Base-by-base conservation (phyloP, 805 yeast genomes). In the Wickerhamiella kurtzmanii region DNA sequence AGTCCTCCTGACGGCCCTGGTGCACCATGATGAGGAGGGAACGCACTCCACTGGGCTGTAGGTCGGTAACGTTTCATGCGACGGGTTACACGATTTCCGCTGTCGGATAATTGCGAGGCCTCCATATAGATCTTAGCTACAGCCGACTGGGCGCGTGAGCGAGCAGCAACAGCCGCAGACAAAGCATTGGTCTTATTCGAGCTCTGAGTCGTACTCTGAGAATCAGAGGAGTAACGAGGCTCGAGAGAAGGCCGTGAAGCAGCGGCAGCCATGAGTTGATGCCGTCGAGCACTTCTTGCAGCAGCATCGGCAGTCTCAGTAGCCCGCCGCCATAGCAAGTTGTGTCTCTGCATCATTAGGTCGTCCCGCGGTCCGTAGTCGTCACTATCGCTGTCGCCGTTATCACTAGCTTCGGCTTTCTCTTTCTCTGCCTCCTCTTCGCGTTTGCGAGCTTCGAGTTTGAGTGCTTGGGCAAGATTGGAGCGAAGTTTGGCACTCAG, bases 151-250 rank as follows among this genome's bases (percentile, higher is more conserved):
- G 50, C 52, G 22, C 52, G 48, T 19, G 48, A 42, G 13, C 51
- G 49, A 2, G 59, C 59, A 2, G 47, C 47, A 36, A 45, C 43
- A 15, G 57, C 57, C 3, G 57, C 59, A 6, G 46, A 44, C 28
- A 49, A 37, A 6, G 57, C 57, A 35, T 28, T 46, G 39, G 45
- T 43, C 32, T 45, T 44, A 25, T 43, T 43, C 38, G 37, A 42
- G n/a, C n/a, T n/a, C 32, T 51, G 47, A 18, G 43, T 21, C 35
- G 43, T 16, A 15, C 42, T 15, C 21, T 41, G 41, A 13, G 35
- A n/a, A 3, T 44, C 44, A 9, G 37, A 9, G 11, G 43, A 43
- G 18, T 22, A 9, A 16, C 36, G 42, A n/a, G 22, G 39, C 37
- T 35, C 19, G n/a, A 13, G 22, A 16, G 36, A 41, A 43, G 43